phyloP scores from a whole-genome alignment of 75 land plant genomes.

The Pinus albicaulis region DNA sequence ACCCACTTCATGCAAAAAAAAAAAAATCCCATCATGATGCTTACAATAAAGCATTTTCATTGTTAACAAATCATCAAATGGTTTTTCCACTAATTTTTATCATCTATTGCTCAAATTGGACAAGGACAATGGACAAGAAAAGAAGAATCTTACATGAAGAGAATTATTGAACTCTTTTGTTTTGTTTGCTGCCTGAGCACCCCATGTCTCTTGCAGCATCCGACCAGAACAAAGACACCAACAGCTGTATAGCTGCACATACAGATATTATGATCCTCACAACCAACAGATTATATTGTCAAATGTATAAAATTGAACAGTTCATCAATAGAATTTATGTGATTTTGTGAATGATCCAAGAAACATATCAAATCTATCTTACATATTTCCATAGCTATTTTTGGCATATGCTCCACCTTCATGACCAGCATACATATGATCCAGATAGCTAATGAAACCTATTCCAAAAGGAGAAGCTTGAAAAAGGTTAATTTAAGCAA shows the following conservation, averaged over 20 bases:
- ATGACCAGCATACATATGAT: conserved; percentile 93
- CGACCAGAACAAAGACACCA: conserved; percentile 88
- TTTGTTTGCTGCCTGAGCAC: conserved; percentile 59
- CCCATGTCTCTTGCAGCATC: conserved; percentile 89
- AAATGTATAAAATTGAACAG: neutral
- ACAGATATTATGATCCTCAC: neutral
- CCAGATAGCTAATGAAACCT: conserved; percentile 98
- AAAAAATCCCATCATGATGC: neutral
- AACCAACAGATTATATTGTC: neutral
- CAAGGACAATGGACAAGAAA: neutral
- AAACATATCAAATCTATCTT: conserved; percentile 19
- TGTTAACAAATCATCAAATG: neutral
- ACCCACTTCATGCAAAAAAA: too few relatives aligned
- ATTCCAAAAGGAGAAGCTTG: neutral
- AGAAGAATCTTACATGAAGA: conserved; percentile 50
- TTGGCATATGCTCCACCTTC: conserved; percentile 98
- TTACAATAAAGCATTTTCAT: neutral
- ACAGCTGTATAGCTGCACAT: conserved; percentile 93
- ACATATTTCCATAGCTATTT: conserved; percentile 97
- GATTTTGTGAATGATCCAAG: neutral
- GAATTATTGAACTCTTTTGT: conserved; percentile 83
- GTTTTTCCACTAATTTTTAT: neutral
- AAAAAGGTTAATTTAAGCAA: neutral
- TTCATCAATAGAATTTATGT: conserved; percentile 1
- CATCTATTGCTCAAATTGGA: neutral